Base-by-base conservation (phyloP, 148 eudicot species). In the Salicornia ramosissima region DNA sequence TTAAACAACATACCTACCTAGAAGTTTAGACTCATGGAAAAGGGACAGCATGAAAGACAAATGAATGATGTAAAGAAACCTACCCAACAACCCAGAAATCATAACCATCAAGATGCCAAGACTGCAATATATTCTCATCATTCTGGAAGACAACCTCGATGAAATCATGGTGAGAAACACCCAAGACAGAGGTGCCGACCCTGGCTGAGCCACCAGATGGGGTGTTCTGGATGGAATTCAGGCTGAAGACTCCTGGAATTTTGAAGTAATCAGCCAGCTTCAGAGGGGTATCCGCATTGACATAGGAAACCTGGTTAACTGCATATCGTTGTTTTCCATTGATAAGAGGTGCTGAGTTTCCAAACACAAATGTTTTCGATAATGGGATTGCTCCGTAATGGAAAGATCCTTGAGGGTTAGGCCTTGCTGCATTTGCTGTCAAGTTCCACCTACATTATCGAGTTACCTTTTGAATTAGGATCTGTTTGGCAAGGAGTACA, bases 51-150 rank as follows among this genome's bases (percentile, higher is more conserved):
- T 6, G 53, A 49, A 16, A 58, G 9, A 16, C 55, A 13, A 30
- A 1, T n/a, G n/a, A 47, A 34, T 43, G 36, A 47, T 11, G 43
- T 21, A 2, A 52, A 49, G 31, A 18, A 42, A 76, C 86, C 58
- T 83, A 94, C 97, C 93, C 96, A 52, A 91, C 96, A 74, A 84
- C 91, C 99, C 99, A 95, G 79, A 91, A 91, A 72, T 91, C 99
- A 82, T 95, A 91, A 47, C 99, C 99, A 77, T 91, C 96, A 73
- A 95, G 93, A 85, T 95, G 99, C 97, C 96, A 91, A 28, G 97
- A 87, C 62, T 91, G 97, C 78, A 87, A 46, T 13, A 77, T 30
- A 29, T 74, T 79, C 78, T 91, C 99, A 29, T 86, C 80, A 64
- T 91, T 86, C 68, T 90, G 98, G 83, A 90, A 93, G 51, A 93